Percentiles rank a stretch among this genome's conserved stretches.
These are phyloP conservation scores for Annona squamosa DNA, from an alignment of 164 flowering plant species.

Conservation along the genomic window DNA sequence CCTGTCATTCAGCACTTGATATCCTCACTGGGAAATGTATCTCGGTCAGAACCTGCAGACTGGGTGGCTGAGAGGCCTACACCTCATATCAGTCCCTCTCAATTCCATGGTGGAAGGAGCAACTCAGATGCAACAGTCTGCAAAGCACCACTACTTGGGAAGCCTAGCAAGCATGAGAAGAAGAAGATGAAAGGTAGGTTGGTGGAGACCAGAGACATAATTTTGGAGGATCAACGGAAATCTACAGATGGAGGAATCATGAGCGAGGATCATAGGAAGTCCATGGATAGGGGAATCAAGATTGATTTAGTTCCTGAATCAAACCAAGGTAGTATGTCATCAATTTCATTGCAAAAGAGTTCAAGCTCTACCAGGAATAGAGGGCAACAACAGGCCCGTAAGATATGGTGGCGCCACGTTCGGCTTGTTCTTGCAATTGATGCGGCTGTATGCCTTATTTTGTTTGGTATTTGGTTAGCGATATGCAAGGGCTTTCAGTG, in stretches of 20 bases:
- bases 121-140: constrained; percentile 29
- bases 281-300: constrained; percentile 46
- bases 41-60: constrained; percentile 18
- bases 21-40: constrained; percentile 49
- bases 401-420: constrained; percentile 64
- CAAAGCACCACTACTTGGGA: constrained; percentile 62
- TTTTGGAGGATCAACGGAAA: constrained; percentile 20
- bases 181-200: constrained; percentile 53
- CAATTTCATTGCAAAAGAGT: constrained; percentile 44
- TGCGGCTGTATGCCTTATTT: constrained; percentile 46
- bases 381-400: constrained; percentile 35
- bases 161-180: constrained; percentile 40
- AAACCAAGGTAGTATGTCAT: constrained; percentile 28
- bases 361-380: constrained; percentile 37
- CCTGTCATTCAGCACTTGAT: constrained; percentile 52
- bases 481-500: constrained; percentile 54
- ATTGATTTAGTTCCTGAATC: constrained; percentile 32
- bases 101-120: constrained; percentile 19
- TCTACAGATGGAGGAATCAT: too few relatives aligned
- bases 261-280: constrained; percentile 35
- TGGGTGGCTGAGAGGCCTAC: constrained; percentile 20
- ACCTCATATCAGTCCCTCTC: constrained; percentile 20
- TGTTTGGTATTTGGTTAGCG: constrained; percentile 62
- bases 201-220: constrained; percentile 34
- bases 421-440: constrained; percentile 68